These are phyloP conservation scores for Pezicula rhizophila DNA, from an alignment of 2,329 filamentous ascomycete genomes.

Conservation along the genomic window DNA sequence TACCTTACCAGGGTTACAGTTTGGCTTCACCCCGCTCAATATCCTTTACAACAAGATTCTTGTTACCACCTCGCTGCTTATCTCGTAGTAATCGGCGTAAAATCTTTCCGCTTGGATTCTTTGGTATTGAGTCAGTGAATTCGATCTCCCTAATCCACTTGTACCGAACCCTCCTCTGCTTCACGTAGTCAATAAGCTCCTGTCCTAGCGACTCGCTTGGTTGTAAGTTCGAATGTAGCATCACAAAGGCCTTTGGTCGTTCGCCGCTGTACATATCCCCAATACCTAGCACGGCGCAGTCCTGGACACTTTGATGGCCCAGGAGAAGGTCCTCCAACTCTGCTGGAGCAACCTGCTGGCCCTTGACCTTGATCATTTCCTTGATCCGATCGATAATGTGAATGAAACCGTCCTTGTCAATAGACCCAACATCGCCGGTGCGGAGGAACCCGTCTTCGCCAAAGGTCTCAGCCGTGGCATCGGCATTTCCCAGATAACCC, in stretches of 20 bases:
- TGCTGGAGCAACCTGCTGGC: slow-evolving; percentile 54
- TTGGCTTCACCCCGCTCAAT: too few species aligned
- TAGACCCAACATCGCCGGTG: slow-evolving; percentile 12
- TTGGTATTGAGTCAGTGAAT: slow-evolving; percentile 52
- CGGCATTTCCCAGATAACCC: slow-evolving; percentile 12
- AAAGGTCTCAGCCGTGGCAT: slow-evolving; percentile 6
- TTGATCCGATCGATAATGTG: slow-evolving; percentile 58
- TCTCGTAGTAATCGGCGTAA: slow-evolving; percentile 50
- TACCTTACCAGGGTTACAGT: too few species aligned
- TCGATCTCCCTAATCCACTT: slow-evolving; percentile 48
- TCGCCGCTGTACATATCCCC: slow-evolving; percentile 50
- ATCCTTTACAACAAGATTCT: slow-evolving; percentile 27
- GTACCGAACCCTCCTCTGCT: slow-evolving; percentile 46
- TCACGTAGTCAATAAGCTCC: slow-evolving; percentile 44
- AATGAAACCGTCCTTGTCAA: slow-evolving; percentile 10
- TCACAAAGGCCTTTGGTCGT: slow-evolving; percentile 51
- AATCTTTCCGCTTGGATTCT: slow-evolving; percentile 60
- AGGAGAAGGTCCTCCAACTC: slow-evolving; percentile 59
- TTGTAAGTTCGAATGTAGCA: slow-evolving; percentile 30
- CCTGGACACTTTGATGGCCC: slow-evolving; percentile 48
- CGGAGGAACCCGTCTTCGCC: slow-evolving; percentile 9
- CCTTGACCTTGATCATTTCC: slow-evolving; percentile 64
- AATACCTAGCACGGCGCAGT: slow-evolving; percentile 49
- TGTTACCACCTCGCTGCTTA: slow-evolving; percentile 30
- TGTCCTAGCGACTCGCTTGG: slow-evolving; percentile 28